phyloP scores from a whole-genome alignment of 192 early-diverging fungal genomes.

The Mortierella antarctica region DNA sequence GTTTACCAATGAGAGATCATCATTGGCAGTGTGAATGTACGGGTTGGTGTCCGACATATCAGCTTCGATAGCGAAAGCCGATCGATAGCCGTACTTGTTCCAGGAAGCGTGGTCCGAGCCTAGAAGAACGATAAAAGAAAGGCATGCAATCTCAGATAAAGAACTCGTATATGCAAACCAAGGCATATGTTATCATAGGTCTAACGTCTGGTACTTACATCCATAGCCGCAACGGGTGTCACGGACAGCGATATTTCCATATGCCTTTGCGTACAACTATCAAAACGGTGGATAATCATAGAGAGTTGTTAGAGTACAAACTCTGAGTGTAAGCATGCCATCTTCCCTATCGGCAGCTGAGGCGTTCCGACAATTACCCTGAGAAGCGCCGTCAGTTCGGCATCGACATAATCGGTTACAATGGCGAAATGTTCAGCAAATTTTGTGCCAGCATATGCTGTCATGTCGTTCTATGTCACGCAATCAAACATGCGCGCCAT shows the following conservation, averaged over 20 bases:
- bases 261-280: slow-evolving; percentile 69
- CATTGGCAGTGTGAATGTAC: slow-evolving; percentile 83
- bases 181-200: neutral
- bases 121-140: neutral
- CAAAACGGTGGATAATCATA: no score
- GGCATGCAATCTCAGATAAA: neutral
- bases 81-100: slow-evolving; percentile 84
- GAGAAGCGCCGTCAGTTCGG: slow-evolving; percentile 61
- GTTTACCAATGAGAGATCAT: slow-evolving; percentile 78
- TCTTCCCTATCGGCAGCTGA: no score
- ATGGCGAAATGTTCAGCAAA: slow-evolving; percentile 78
- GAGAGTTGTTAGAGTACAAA: no score
- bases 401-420: slow-evolving; percentile 84
- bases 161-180: neutral
- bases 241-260: slow-evolving; percentile 72
- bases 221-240: slow-evolving; percentile 93
- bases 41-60: slow-evolving; percentile 74
- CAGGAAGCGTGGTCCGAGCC: slow-evolving; percentile 94
- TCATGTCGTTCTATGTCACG: slow-evolving; percentile 85
- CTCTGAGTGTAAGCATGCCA: no score
- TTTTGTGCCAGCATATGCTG: slow-evolving; percentile 78
- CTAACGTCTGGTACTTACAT: slow-evolving; percentile 25
- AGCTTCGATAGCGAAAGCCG: slow-evolving; percentile 84
- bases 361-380: slow-evolving; percentile 31
- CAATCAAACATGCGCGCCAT: neutral